Evolutionary conservation across 2,329 filamentous ascomycete species (phyloP).

Genomic region (Simplicillium sp.): DNA sequence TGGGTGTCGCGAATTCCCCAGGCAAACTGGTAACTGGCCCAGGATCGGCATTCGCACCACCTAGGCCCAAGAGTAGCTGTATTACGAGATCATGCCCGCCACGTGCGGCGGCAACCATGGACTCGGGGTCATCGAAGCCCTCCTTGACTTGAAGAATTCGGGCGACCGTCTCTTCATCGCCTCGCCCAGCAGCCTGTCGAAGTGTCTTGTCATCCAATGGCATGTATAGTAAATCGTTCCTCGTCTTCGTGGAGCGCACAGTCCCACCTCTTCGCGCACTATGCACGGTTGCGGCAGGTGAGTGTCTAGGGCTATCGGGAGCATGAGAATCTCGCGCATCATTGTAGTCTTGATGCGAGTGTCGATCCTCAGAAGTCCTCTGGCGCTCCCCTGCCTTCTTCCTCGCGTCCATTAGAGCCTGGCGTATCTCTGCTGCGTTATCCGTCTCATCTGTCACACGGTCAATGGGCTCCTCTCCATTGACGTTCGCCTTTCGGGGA

Average conservation of each 20-base stretch:
- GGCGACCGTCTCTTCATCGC: conserved; percentile 52
- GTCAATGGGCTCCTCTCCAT: conserved; percentile 85
- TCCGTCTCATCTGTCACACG: conserved; percentile 67
- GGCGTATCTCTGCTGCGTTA: conserved; percentile 70
- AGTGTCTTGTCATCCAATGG: conserved; percentile 53
- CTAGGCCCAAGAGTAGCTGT: conserved; percentile 64
- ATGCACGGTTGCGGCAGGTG: conserved; percentile 34
- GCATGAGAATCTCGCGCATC: conserved; percentile 44
- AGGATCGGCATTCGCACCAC: conserved; percentile 59
- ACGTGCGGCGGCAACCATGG: conserved; percentile 82
- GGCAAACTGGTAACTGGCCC: conserved; percentile 49
- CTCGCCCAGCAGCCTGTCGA: conserved; percentile 48
- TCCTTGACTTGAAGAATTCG: conserved; percentile 53
- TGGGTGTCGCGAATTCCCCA: conserved; percentile 75
- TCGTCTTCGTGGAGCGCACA: conserved; percentile 52
- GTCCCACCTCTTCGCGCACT: conserved; percentile 42
- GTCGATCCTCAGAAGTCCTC: conserved; percentile 49
- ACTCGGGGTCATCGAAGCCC: conserved; percentile 64
- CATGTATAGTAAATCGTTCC: conserved; percentile 55
- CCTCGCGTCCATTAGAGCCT: conserved; percentile 51
- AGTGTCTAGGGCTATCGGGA: conserved; percentile 48
- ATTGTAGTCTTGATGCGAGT: conserved; percentile 32
- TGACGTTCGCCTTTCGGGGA: conserved; percentile 82
- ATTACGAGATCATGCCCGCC: conserved; percentile 86
- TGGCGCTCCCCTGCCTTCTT: conserved; percentile 44